Conservation (phyloP, 1,139 yeast genomes). For the Kurtzmaniella quercitrusa region DNA sequence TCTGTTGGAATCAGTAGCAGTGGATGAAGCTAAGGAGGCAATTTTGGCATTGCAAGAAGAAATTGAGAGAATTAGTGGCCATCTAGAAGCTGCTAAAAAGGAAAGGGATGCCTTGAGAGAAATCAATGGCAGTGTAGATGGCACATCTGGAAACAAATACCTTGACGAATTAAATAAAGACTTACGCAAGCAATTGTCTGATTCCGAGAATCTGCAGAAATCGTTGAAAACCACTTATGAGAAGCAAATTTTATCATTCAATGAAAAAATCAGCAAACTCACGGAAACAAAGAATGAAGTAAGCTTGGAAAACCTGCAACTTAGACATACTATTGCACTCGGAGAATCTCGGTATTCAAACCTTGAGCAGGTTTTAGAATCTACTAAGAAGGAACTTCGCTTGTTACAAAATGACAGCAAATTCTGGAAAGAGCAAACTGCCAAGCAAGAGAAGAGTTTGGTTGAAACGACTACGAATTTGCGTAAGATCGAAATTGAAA, state of each 20-base stretch:
- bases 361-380: slow-evolving; percentile 33
- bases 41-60: slow-evolving; percentile 65
- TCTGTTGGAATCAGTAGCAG: slow-evolving; percentile 53
- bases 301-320: slow-evolving; percentile 24
- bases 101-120: slow-evolving; percentile 67
- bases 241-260: slow-evolving; percentile 21
- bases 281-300: slow-evolving; percentile 28
- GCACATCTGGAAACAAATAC: slow-evolving; percentile 14
- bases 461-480: slow-evolving; percentile 55
- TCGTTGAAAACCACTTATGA: slow-evolving; percentile 27
- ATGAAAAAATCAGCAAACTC: slow-evolving; percentile 22
- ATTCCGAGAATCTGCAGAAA: slow-evolving; percentile 25
- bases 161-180: slow-evolving; percentile 26
- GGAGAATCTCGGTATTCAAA: slow-evolving; percentile 30
- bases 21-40: slow-evolving; percentile 74
- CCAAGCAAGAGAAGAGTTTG: slow-evolving; percentile 52
- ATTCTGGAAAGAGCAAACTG: slow-evolving; percentile 49
- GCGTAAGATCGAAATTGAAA: slow-evolving; percentile 50
- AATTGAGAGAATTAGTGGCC: slow-evolving; percentile 45
- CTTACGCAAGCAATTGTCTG: slow-evolving; percentile 23
- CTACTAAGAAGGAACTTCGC: slow-evolving; percentile 42
- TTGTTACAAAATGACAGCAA: slow-evolving; percentile 43
- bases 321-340: slow-evolving; percentile 30
- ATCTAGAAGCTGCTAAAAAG: slow-evolving; percentile 48
- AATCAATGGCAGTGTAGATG: slow-evolving; percentile 18